A percentile compares a stretch with the other conserved stretches of the same genome.
These are phyloP conservation scores for Phoenix dactylifera DNA, from an alignment of 176 grass and related monocot genomes.

Conservation along the genomic window DNA sequence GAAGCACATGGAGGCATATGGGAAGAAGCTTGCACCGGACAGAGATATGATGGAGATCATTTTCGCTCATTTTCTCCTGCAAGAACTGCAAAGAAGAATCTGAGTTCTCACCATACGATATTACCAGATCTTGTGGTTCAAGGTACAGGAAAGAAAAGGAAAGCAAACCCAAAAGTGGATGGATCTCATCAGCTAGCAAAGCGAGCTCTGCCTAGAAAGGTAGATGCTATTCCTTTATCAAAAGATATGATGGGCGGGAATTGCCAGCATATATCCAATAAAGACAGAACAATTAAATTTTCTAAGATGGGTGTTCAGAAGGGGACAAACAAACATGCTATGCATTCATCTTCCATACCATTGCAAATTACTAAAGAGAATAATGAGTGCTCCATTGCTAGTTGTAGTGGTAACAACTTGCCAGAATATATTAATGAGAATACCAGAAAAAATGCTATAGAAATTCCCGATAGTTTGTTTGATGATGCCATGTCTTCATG, in stretches of 20 bases:
- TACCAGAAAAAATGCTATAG: constrained; percentile 2
- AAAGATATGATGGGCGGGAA: constrained; percentile 2
- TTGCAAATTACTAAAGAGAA: constrained; percentile 25
- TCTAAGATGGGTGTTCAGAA: constrained; percentile 5
- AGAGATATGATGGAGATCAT: constrained; percentile 2
- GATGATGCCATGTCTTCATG: constrained; percentile 41
- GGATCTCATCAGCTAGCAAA: constrained; percentile 14
- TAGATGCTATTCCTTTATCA: neutral
- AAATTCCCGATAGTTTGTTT: constrained; percentile 1
- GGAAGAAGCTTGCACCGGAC: constrained; percentile 1
- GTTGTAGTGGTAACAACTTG: constrained; percentile 41
- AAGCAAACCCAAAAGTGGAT: constrained; percentile 5
- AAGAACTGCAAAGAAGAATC: constrained; percentile 23
- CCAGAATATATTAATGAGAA: constrained; percentile 4
- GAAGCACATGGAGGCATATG: neutral
- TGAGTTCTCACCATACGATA: neutral
- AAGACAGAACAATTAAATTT: constrained; percentile 8
- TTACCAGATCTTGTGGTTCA: constrained; percentile 12
- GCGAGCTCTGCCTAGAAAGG: neutral
- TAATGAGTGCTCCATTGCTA: constrained; percentile 57
- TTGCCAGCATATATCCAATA: constrained; percentile 7
- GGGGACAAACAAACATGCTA: neutral
- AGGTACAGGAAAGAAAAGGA: constrained; percentile 39
- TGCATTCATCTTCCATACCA: constrained; percentile 5
- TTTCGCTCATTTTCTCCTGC: neutral